Conservation (phyloP, 2,329 filamentous ascomycete species). For the Cordyceps farinosa region DNA sequence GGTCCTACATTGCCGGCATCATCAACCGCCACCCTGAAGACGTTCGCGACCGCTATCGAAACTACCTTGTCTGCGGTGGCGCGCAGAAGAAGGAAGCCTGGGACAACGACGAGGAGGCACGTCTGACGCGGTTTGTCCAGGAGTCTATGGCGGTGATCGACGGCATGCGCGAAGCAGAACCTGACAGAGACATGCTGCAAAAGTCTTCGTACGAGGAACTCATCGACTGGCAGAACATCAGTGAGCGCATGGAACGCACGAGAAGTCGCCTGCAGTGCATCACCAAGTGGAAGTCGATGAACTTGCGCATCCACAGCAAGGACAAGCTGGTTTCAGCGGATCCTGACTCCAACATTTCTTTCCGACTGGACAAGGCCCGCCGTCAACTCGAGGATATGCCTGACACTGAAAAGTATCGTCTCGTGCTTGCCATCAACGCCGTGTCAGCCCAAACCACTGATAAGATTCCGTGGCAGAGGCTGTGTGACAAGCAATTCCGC, state of each 20-base stretch:
- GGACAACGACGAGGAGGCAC: slow-evolving; percentile 57
- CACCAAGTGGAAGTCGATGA: slow-evolving; percentile 59
- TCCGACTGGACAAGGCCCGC: slow-evolving; percentile 42
- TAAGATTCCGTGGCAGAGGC: slow-evolving; percentile 48
- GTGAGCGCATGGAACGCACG: slow-evolving; percentile 56
- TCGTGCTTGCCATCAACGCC: slow-evolving; percentile 43
- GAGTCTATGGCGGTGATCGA: slow-evolving; percentile 50
- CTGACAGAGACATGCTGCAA: slow-evolving; percentile 31
- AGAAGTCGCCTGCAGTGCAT: slow-evolving; percentile 66
- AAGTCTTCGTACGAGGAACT: slow-evolving; percentile 47
- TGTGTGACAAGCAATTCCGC: slow-evolving; percentile 41
- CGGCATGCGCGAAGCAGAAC: slow-evolving; percentile 32
- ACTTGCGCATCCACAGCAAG: slow-evolving; percentile 32
- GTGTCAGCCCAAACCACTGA: slow-evolving; percentile 31
- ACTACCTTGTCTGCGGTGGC: slow-evolving; percentile 59
- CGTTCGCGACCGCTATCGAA: slow-evolving; percentile 66
- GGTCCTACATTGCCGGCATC: slow-evolving; percentile 57
- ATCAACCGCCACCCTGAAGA: slow-evolving; percentile 64
- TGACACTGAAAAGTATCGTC: slow-evolving; percentile 41
- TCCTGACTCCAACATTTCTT: slow-evolving; percentile 36
- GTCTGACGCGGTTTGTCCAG: slow-evolving; percentile 50
- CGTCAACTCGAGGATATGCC: slow-evolving; percentile 41
- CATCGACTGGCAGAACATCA: slow-evolving; percentile 65
- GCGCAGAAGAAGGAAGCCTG: slow-evolving; percentile 53
- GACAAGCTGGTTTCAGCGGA: slow-evolving; percentile 32